These are phyloP conservation scores for Yamadazyma akitaensis DNA, from an alignment of 805 yeast genomes.

Conservation along the genomic window DNA sequence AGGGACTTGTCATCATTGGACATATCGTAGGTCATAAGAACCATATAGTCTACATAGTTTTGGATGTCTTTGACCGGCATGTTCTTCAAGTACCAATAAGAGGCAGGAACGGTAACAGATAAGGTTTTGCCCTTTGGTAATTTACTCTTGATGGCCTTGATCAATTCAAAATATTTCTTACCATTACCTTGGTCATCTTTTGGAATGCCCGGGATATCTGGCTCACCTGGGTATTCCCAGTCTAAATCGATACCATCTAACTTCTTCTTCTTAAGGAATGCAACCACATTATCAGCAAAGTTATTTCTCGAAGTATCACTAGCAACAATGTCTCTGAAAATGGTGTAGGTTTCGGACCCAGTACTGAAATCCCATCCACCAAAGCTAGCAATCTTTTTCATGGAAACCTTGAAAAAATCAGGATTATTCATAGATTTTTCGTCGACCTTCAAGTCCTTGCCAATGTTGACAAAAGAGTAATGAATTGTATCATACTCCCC, in stretches of 20 bases:
- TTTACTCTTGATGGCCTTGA: slow-evolving; percentile 13
- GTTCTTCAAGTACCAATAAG: slow-evolving; percentile 15
- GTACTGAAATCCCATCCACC: slow-evolving; percentile 20
- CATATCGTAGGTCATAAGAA: slow-evolving; percentile 19
- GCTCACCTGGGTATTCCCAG: slow-evolving; percentile 20
- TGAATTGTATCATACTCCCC: slow-evolving; percentile 13
- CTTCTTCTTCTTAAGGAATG: slow-evolving; percentile 11
- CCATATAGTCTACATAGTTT: slow-evolving; percentile 15
- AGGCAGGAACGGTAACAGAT: slow-evolving; percentile 19
- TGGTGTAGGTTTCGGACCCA: slow-evolving; percentile 11
- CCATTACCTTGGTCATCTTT: slow-evolving; percentile 13
- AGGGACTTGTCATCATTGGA: slow-evolving; percentile 3
- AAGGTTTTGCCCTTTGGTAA: slow-evolving; percentile 12
- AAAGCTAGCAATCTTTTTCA: slow-evolving; percentile 16
- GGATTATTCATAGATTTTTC: slow-evolving; percentile 7
- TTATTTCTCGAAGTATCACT: slow-evolving; percentile 9
- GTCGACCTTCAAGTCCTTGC: slow-evolving; percentile 12
- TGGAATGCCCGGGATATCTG: slow-evolving; percentile 16
- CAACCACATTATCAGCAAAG: slow-evolving; percentile 15
- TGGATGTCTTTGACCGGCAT: slow-evolving; percentile 18
- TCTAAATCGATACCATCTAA: slow-evolving; percentile 21
- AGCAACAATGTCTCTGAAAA: slow-evolving; percentile 13
- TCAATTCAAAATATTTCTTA: slow-evolving; percentile 12
- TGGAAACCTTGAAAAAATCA: slow-evolving; percentile 11
- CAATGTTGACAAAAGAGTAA: slow-evolving; percentile 17